Conservation (phyloP, 2,329 filamentous ascomycete genomes). For the Aspergillus niger region DNA sequence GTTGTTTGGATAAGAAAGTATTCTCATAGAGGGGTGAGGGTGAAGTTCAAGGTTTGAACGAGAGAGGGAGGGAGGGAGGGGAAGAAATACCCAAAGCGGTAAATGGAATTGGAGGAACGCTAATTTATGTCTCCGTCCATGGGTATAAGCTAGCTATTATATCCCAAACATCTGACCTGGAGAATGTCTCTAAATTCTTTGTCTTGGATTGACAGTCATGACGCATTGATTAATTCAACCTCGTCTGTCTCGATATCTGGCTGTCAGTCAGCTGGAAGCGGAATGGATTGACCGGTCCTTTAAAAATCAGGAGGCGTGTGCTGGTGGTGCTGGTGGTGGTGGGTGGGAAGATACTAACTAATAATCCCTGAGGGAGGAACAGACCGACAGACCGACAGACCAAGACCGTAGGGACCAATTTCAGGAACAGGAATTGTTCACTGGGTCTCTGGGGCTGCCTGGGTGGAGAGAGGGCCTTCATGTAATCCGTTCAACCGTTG, state of each 20-base stretch:
- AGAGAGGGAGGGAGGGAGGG: not conserved
- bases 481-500: not conserved
- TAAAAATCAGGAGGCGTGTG: not conserved
- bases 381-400: too few species aligned
- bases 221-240: not conserved
- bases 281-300: not conserved
- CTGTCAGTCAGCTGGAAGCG: not conserved
- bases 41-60: not conserved
- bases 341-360: not conserved
- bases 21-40: too few species aligned
- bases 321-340: not conserved
- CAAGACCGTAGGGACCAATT: not conserved
- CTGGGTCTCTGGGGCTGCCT: slow-evolving; percentile 15
- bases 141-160: not conserved
- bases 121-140: not conserved
- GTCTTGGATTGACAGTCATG: not conserved
- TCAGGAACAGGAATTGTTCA: slow-evolving; percentile 16
- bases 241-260: not conserved
- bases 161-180: slow-evolving; percentile 5
- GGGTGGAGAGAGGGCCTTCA: slow-evolving; percentile 12
- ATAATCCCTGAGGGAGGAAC: too few species aligned
- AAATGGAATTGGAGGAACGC: not conserved
- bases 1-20: too few species aligned
- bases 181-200: not conserved
- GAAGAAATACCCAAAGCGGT: not conserved